Evolutionary conservation across 495 filamentous ascomycete genomes (phyloP).

Genomic region (Hypoxylon fragiforme): DNA sequence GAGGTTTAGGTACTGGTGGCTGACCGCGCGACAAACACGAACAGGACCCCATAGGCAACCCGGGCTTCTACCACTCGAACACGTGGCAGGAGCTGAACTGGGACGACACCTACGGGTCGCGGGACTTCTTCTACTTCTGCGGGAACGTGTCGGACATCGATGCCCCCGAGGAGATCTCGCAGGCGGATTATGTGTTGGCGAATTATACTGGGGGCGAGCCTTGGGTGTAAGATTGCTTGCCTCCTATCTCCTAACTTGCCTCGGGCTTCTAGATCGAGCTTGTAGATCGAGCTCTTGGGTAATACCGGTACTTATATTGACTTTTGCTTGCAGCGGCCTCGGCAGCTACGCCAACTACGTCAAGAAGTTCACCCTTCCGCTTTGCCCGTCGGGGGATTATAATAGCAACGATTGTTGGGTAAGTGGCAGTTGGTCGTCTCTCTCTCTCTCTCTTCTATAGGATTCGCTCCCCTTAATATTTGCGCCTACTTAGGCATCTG

Average conservation of each 20-base stretch:
- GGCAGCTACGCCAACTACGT: conserved; percentile 54
- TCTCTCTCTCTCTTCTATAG: neutral
- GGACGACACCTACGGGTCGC: conserved; percentile 39
- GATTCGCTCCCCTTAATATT: too few relatives aligned
- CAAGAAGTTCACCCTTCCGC: conserved; percentile 44
- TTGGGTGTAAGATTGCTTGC: conserved; percentile 41
- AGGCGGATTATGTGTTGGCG: conserved; percentile 45
- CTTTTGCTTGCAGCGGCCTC: conserved; percentile 28
- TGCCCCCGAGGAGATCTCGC: conserved; percentile 44
- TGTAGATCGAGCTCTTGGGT: neutral
- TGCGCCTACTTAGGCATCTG: too few relatives aligned
- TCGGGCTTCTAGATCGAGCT: neutral
- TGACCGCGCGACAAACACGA: too few relatives aligned
- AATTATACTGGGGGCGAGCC: conserved; percentile 52
- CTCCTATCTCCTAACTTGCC: too few relatives aligned
- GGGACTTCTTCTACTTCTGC: conserved; percentile 55
- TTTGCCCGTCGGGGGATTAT: conserved; percentile 46
- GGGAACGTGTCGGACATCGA: conserved; percentile 52
- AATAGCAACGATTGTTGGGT: conserved; percentile 49
- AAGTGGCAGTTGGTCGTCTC: conserved; percentile 2
- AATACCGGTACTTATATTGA: neutral
- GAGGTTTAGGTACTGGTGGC: conserved; percentile 1
- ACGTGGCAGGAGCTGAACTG: conserved; percentile 58
- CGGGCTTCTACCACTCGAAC: conserved; percentile 49
- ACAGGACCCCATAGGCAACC: conserved; percentile 48